Conservation (phyloP, 2,329 filamentous ascomycete species). For the Aspergillus tamarii region DNA sequence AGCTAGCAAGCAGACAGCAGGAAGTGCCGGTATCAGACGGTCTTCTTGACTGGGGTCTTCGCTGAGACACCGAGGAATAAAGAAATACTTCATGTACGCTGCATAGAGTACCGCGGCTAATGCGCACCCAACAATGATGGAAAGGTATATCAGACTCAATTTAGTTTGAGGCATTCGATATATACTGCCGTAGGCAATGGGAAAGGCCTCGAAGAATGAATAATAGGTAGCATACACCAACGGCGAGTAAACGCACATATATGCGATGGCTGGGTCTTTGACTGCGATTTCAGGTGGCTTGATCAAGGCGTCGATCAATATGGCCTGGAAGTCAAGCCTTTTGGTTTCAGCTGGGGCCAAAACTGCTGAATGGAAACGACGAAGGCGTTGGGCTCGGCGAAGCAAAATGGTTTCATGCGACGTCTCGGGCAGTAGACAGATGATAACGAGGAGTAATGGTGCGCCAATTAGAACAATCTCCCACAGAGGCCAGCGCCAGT, state of each 20-base stretch:
- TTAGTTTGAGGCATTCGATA: conserved; percentile 64
- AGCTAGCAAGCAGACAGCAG: conserved; percentile 55
- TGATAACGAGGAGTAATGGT: conserved; percentile 63
- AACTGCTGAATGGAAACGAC: neutral
- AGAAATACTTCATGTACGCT: neutral
- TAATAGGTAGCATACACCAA: conserved; percentile 59
- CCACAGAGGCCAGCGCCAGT: conserved; percentile 63
- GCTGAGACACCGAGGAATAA: neutral
- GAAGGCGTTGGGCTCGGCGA: conserved; percentile 3
- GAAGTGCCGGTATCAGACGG: conserved; percentile 57
- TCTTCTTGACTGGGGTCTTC: conserved; percentile 46
- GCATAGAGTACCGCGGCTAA: neutral
- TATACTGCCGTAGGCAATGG: conserved; percentile 62
- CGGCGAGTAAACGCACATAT: conserved; percentile 65
- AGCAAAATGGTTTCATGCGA: conserved; percentile 6
- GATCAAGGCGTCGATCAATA: neutral
- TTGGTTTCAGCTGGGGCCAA: conserved; percentile 3
- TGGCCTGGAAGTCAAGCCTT: neutral
- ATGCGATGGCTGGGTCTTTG: conserved; percentile 62
- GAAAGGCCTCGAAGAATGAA: conserved; percentile 68
- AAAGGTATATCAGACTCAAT: conserved; percentile 64
- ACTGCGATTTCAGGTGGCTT: neutral
- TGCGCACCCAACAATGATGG: conserved; percentile 52
- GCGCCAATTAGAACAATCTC: conserved; percentile 65
- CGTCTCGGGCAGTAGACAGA: conserved; percentile 59